Evolutionary conservation across 768 basidiomycete species (phyloP).

Genomic region (Mycena filopes): DNA sequence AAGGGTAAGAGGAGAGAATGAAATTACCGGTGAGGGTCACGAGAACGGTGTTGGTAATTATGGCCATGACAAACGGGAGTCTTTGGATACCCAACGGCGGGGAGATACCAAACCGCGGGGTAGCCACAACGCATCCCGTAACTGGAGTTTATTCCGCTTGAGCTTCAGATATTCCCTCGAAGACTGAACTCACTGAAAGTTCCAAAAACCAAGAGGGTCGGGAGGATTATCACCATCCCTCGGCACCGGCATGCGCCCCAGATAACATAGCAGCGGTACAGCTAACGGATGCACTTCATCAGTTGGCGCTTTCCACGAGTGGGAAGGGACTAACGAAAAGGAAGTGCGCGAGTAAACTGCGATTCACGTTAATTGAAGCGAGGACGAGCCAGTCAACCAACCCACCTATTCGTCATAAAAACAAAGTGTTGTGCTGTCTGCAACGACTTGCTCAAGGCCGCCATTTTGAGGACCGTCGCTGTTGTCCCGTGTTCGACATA

Average conservation of each 20-base stretch:
- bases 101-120: not conserved
- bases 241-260: not conserved
- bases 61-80: not conserved
- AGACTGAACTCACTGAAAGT: not conserved
- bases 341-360: not conserved
- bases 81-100: not conserved
- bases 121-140: too few species aligned
- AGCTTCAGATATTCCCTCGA: too few species aligned
- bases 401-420: too few species aligned
- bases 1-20: too few species aligned
- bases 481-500: not conserved
- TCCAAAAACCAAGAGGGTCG: not conserved
- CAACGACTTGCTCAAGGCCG: too few species aligned
- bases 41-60: not conserved
- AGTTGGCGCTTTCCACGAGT: not conserved
- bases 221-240: not conserved
- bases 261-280: slow-evolving; percentile 1
- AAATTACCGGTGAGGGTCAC: not conserved
- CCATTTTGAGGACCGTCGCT: not conserved
- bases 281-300: not conserved
- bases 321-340: not conserved
- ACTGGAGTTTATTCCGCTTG: too few species aligned
- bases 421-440: too few species aligned
- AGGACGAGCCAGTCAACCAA: too few species aligned
- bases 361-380: not conserved